Evolutionary conservation across 768 basidiomycete species (phyloP), one percentile per base, ranked within the genome.

Genomic region (Fomitopsis serialis): DNA sequence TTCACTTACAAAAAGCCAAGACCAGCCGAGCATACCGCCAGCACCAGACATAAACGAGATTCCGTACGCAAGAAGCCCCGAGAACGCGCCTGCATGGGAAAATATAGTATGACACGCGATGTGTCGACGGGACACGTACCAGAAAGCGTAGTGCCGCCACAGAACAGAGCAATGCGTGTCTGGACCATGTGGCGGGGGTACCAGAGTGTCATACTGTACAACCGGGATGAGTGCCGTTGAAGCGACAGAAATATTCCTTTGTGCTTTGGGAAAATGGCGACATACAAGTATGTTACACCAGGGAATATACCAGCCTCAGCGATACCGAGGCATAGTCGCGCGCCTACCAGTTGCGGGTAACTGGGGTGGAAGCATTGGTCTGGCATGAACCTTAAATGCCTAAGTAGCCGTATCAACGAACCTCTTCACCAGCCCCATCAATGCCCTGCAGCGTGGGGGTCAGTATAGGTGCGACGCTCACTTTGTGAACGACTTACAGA

Each of bases 381-480:
- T n/a, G n/a, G n/a, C n/a, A n/a, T n/a, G n/a, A n/a, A n/a, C n/a
- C n/a, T n/a, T n/a, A n/a, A n/a, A n/a, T n/a, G n/a, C n/a, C n/a
- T n/a, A n/a, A n/a, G n/a, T n/a, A n/a, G n/a, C n/a, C n/a, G n/a
- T 3, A 22, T n/a, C 3, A 5, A 49, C 10, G 21, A 11, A 85
- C 82, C 70, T 85, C 66, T 80, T 83, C 24, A 86, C 86, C n/a
- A 87, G 67, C n/a, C 84, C 82, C 81, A 82, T 86, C 29, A 78
- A 54, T 13, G 76, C 84, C 40, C 47, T 1, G 42, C 2, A 2
- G 7, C 3, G 12, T 15, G 7, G 9, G 8, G 45, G 3, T 5
- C 7, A 47, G 15, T 21, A 13, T 29, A 24, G 25, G 1, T 19
- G 8, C 19, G n/a, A 32, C 25, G n/a, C 22, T 42, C 3, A 42